Base-by-base conservation (phyloP, 2,329 filamentous ascomycete genomes). In the Aspergillus neotritici region DNA sequence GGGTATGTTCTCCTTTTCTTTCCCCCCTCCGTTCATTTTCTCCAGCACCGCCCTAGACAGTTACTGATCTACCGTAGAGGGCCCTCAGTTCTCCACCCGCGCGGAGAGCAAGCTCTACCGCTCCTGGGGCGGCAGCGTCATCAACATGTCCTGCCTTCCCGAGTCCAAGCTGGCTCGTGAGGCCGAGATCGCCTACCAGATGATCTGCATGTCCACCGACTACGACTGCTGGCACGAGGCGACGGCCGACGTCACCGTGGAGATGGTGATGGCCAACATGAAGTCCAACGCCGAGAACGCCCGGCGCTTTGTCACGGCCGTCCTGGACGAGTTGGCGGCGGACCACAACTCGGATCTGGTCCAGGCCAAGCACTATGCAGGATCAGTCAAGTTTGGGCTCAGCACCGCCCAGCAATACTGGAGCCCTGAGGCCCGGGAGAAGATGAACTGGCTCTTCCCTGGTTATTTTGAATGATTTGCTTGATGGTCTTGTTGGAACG, bases 161-260 rank as follows among this genome's bases (percentile, higher is more conserved):
- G 93, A 98, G 72, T 86, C 91, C 38, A 98, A 98, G 76, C 82
- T 98, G 14, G 93, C 93, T 8, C 83, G 87, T 41, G 93, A 98
- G 73, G 93, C 93, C 16, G 93, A 98, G 74, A 86, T 98, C 57
- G 86, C 85, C 30, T 97, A 97, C 70, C 89, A 94, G 73, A 94
- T 96, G 80, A 94, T 98, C 61, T 95, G 91, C 76, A 98, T 98
- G 93, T 87, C 88, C 29, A 98, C 93, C 21, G 93, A 98, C 74
- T 98, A 98, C 68, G 93, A 98, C 74, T 97, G 91, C 80, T 98
- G 93, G 93, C 86, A 90, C 39, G 82, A 79, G 14, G 79, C 78
- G 37, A 85, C 82, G 45, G 87, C 86, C 52, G 74, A 79, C 48
- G 93, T 98, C 50, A 90, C 89, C 49, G 93, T 98, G 15, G 87